Percentiles rank a stretch among this genome's conserved stretches.
These are phyloP conservation scores for Penicillium silybi DNA, from an alignment of 495 filamentous ascomycete genomes.

Conservation along the genomic window DNA sequence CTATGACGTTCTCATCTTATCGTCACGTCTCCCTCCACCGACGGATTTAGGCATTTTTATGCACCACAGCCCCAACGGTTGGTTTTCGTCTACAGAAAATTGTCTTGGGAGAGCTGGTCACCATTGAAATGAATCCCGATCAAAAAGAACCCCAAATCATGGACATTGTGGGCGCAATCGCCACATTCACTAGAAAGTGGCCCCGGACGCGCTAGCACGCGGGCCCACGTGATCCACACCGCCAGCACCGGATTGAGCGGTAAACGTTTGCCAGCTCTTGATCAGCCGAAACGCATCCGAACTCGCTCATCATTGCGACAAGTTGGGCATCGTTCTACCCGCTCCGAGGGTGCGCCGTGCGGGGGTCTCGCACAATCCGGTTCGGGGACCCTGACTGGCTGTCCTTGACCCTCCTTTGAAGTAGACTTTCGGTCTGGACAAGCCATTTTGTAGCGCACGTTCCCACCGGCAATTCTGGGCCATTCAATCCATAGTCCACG, in stretches of 20 bases:
- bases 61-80: neutral
- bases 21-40: conserved; percentile 25
- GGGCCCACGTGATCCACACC: conserved; percentile 28
- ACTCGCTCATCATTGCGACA: conserved; percentile 22
- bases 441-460: conserved; percentile 9
- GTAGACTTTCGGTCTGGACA: neutral
- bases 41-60: neutral
- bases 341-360: conserved; percentile 6
- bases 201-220: conserved; percentile 23
- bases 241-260: conserved; percentile 25
- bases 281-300: conserved; percentile 26
- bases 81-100: neutral
- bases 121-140: neutral
- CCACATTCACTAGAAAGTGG: conserved; percentile 4
- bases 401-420: neutral
- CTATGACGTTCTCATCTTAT: conserved; percentile 18
- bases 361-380: conserved; percentile 12
- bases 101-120: neutral
- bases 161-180: conserved; percentile 7
- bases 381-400: neutral
- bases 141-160: neutral
- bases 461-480: conserved; percentile 7
- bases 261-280: conserved; percentile 23
- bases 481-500: conserved; percentile 2
- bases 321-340: conserved; percentile 14